These are phyloP conservation scores for Yamadazyma dendronema DNA, from an alignment of 1,139 yeast species.

Conservation along the genomic window DNA sequence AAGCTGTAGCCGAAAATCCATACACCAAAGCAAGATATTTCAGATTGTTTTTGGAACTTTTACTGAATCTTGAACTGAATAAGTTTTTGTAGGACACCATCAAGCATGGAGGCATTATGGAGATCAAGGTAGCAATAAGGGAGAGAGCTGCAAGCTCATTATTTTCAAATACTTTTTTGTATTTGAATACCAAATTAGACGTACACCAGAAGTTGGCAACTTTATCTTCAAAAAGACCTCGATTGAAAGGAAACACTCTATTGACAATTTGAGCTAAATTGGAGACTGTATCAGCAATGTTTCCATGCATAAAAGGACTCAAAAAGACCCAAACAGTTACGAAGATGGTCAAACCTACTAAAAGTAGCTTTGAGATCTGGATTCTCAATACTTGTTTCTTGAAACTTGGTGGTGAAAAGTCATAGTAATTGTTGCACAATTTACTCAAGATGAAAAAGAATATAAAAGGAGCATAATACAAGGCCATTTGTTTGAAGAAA, in stretches of 20 bases:
- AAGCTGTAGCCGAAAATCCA: slow-evolving; percentile 79
- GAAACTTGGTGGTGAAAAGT: slow-evolving; percentile 10
- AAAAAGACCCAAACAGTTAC: slow-evolving; percentile 52
- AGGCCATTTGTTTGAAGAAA: slow-evolving; percentile 92
- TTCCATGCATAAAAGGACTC: slow-evolving; percentile 53
- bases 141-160: slow-evolving; percentile 63
- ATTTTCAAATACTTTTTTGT: slow-evolving; percentile 54
- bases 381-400: slow-evolving; percentile 13
- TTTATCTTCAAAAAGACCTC: slow-evolving; percentile 97
- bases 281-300: slow-evolving; percentile 17
- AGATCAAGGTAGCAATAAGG: slow-evolving; percentile 58
- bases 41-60: slow-evolving; percentile 17
- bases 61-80: slow-evolving; percentile 29
- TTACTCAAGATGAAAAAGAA: slow-evolving; percentile 72
- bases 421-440: slow-evolving; percentile 23
- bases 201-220: slow-evolving; percentile 98
- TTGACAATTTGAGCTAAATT: slow-evolving; percentile 39
- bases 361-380: slow-evolving; percentile 48
- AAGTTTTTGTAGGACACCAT: slow-evolving; percentile 52
- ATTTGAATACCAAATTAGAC: slow-evolving; percentile 72
- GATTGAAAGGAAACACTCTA: slow-evolving; percentile 85
- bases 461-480: slow-evolving; percentile 87
- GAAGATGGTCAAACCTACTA: slow-evolving; percentile 64
- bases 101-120: slow-evolving; percentile 66
- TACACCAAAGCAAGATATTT: slow-evolving; percentile 38